Conservation (phyloP, 108 stramenopile genomes). For the Discostella pseudostelligera region DNA sequence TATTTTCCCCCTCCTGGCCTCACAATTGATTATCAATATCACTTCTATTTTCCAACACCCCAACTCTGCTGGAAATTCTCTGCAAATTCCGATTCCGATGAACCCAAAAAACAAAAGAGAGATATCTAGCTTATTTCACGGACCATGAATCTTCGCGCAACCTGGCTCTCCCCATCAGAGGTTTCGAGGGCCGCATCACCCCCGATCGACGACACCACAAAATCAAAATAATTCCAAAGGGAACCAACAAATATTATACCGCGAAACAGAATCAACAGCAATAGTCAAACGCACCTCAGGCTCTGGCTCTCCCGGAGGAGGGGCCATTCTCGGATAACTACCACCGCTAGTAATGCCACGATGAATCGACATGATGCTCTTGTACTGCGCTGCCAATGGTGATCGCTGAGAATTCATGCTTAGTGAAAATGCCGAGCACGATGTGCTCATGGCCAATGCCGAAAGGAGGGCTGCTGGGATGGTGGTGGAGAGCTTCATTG, state of each 20-base stretch:
- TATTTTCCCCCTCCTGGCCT: no score
- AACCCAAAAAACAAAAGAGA: no score
- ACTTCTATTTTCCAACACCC: no score
- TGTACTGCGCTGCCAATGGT: conserved; percentile 18
- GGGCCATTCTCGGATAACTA: conserved; percentile 10
- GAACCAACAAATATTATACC: neutral
- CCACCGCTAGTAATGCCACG: conserved; percentile 5
- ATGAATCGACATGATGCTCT: conserved; percentile 33
- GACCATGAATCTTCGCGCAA: no score
- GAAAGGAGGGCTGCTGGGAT: neutral
- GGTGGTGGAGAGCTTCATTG: conserved; percentile 13
- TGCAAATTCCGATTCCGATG: no score
- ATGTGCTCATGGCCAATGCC: neutral
- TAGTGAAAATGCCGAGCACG: neutral
- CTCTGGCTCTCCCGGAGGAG: conserved; percentile 31
- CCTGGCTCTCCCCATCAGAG: no score
- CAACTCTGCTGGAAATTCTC: no score
- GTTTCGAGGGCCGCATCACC: no score
- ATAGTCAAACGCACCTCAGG: conserved; percentile 33
- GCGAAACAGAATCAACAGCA: neutral
- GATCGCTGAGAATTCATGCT: conserved; percentile 14
- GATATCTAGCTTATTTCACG: no score
- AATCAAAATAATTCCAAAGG: neutral
- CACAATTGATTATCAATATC: no score
- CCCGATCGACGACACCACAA: neutral